Conservation (phyloP, 1,284 basidiomycete species). For the Naganishia sp. region DNA sequence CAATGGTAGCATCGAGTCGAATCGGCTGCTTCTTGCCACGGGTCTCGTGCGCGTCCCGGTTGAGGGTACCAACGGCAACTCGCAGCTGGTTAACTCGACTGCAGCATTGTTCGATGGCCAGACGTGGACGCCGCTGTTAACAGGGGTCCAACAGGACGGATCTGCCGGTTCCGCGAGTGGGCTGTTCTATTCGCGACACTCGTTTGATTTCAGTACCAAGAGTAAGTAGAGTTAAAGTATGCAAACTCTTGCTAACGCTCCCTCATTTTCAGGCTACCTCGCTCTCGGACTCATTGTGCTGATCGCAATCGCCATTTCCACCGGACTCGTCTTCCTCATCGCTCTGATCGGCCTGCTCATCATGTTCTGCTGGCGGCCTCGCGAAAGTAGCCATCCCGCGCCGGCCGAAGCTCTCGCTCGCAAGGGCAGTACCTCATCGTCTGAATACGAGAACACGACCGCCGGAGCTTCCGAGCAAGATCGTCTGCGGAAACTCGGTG, state of each 20-base stretch:
- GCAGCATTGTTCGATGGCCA: conserved; percentile 85
- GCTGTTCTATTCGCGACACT: conserved; percentile 75
- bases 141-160: conserved; percentile 69
- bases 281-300: conserved; percentile 91
- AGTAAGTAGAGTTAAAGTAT: conserved; percentile 59
- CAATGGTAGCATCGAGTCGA: conserved; percentile 67
- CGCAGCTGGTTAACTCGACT: conserved; percentile 69
- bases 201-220: conserved; percentile 70
- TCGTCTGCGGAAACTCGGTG: conserved; percentile 23
- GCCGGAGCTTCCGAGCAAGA: conserved; percentile 51
- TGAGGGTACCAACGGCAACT: conserved; percentile 27
- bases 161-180: conserved; percentile 71
- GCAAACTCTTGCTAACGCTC: conserved; percentile 5
- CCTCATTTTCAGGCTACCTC: conserved; percentile 66
- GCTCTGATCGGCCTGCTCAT: conserved; percentile 85
- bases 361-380: conserved; percentile 72
- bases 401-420: conserved; percentile 29
- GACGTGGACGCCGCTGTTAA: conserved; percentile 78
- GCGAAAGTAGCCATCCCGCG: conserved; percentile 40
- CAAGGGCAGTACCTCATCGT: conserved; percentile 62
- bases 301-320: conserved; percentile 94
- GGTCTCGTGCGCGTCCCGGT: conserved; percentile 67
- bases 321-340: conserved; percentile 89
- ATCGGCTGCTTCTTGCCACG: conserved; percentile 88
- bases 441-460: conserved; percentile 62